These are phyloP conservation scores for Umbellularia californica DNA, from an alignment of 164 flowering plant species.

Conservation along the genomic window DNA sequence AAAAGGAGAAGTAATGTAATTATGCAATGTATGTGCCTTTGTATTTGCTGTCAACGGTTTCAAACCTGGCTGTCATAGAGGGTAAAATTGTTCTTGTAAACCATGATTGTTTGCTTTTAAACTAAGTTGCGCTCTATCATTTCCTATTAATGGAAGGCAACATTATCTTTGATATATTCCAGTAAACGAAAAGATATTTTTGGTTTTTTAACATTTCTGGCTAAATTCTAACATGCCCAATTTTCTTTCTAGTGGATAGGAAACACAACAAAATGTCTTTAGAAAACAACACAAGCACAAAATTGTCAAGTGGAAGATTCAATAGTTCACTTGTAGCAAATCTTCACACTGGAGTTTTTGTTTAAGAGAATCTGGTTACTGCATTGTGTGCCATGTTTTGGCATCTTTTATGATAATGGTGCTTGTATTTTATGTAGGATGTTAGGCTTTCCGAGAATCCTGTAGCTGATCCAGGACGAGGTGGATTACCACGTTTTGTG, in stretches of 20 bases:
- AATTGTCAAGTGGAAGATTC: background rate
- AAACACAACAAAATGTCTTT: too few relatives aligned
- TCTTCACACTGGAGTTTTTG: background rate
- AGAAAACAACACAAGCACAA: background rate
- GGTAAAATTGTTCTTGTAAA: too few relatives aligned
- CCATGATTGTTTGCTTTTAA: too few relatives aligned
- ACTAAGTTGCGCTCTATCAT: too few relatives aligned
- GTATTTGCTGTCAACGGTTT: too few relatives aligned
- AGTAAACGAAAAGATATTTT: background rate
- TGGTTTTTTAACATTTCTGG: too few relatives aligned
- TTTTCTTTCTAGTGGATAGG: background rate
- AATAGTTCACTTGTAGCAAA: background rate
- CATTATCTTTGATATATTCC: too few relatives aligned
- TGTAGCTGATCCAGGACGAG: conserved; percentile 64
- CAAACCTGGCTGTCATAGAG: too few relatives aligned
- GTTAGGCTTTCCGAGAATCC: conserved; percentile 90
- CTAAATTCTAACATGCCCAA: background rate
- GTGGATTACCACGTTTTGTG: conserved; percentile 75
- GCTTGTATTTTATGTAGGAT: conserved; percentile 46
- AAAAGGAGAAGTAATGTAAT: too few relatives aligned
- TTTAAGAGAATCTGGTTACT: background rate
- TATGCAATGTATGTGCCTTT: too few relatives aligned
- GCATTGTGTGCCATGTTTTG: background rate
- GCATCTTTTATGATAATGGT: conserved; percentile 6
- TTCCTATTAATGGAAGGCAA: too few relatives aligned